These are phyloP conservation scores for Tetrapisispora nanseiensis DNA, from an alignment of 805 yeast genomes.

Conservation along the genomic window DNA sequence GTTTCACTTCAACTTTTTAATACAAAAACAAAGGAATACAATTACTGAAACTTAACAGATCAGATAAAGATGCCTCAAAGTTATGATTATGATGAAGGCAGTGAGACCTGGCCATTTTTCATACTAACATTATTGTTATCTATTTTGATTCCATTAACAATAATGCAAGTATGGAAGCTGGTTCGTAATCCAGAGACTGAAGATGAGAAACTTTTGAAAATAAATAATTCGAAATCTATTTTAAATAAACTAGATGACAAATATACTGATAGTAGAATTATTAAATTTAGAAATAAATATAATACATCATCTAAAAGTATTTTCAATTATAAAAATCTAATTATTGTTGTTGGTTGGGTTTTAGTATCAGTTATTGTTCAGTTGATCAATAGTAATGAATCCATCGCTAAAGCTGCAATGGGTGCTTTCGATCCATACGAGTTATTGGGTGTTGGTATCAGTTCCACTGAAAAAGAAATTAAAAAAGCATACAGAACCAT, in stretches of 20 bases:
- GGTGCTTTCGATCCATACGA: conserved; percentile 80
- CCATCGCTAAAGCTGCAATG: conserved; percentile 36
- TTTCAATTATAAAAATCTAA: conserved; percentile 11
- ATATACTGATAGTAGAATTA: conserved; percentile 15
- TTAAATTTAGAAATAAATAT: conserved; percentile 15
- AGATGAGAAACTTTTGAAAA: conserved; percentile 2
- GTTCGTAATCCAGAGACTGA: conserved; percentile 16
- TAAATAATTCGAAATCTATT: background rate
- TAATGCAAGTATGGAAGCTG: conserved; percentile 22
- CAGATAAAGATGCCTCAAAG: conserved; percentile 22
- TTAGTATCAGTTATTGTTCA: conserved; percentile 35
- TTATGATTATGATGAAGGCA: conserved; percentile 66
- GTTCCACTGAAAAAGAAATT: conserved; percentile 67
- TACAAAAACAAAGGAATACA: too few species aligned
- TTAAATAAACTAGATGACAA: conserved; percentile 14
- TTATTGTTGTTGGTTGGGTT: conserved; percentile 51
- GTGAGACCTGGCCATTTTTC: conserved; percentile 92
- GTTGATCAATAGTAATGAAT: conserved; percentile 33
- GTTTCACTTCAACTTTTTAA: too few species aligned
- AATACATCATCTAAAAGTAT: conserved; percentile 14
- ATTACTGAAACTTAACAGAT: background rate
- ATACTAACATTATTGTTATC: conserved; percentile 61
- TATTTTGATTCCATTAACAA: conserved; percentile 56
- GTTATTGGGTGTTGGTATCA: conserved; percentile 59
- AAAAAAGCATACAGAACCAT: conserved; percentile 78